Conservation (phyloP, 1,284 basidiomycete genomes). For the Leccinum insolens region DNA sequence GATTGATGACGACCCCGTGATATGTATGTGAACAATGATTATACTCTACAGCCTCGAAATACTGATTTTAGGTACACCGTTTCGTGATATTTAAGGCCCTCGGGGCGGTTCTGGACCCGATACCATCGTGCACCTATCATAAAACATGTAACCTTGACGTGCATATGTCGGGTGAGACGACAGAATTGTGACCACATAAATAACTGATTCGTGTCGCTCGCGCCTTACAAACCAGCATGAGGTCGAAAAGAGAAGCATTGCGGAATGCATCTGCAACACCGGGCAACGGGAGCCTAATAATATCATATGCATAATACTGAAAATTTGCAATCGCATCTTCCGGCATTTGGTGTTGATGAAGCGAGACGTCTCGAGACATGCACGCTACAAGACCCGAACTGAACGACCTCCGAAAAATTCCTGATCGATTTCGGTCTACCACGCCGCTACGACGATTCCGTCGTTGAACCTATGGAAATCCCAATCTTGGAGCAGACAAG, state of each 20-base stretch:
- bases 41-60: no score
- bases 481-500: slow-evolving; percentile 28
- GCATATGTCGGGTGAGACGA: no score
- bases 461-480: slow-evolving; percentile 20
- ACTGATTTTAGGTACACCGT: no score
- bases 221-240: background rate
- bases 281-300: no score
- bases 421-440: slow-evolving; percentile 29
- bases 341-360: slow-evolving; percentile 15
- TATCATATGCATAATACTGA: no score
- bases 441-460: slow-evolving; percentile 17
- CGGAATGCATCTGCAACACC: background rate
- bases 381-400: slow-evolving; percentile 11
- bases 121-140: no score
- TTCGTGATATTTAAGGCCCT: no score
- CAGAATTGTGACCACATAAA: background rate
- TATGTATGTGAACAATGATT: no score
- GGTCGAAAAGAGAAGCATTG: background rate
- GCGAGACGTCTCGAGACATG: slow-evolving; percentile 26
- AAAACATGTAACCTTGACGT: no score
- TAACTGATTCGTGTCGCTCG: background rate
- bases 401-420: background rate
- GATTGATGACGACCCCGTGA: no score
- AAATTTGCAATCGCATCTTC: no score
- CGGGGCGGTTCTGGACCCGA: no score